A percentile compares a stretch with the other conserved stretches of the same genome.
Evolutionary conservation across 2,329 filamentous ascomycete species (phyloP).

Genomic region (Ophiostoma angusticollis): DNA sequence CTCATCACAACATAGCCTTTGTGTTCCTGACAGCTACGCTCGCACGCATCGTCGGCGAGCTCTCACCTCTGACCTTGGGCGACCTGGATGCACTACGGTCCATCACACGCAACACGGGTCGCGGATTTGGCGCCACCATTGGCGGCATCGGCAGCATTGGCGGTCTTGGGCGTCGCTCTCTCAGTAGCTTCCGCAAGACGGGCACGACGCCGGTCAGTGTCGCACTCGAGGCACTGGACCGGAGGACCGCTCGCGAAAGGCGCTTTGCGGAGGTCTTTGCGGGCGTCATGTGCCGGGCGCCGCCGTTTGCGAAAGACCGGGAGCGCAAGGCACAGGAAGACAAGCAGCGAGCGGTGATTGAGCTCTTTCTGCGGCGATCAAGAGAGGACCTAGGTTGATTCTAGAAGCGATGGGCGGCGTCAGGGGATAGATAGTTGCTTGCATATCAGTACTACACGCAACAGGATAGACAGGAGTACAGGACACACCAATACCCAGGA

Average conservation of each 20-base stretch:
- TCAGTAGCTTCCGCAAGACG: conserved; percentile 23
- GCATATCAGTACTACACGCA: no score
- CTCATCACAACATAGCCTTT: conserved; percentile 78
- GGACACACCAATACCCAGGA: no score
- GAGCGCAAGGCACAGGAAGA: conserved; percentile 50
- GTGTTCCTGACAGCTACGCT: conserved; percentile 77
- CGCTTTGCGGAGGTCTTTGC: conserved; percentile 55
- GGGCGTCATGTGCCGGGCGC: conserved; percentile 43
- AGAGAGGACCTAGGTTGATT: conserved; percentile 10
- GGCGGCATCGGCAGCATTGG: conserved; percentile 10
- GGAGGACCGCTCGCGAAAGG: conserved; percentile 45
- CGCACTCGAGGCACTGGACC: conserved; percentile 29
- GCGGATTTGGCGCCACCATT: conserved; percentile 10
- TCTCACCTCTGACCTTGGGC: conserved; percentile 28
- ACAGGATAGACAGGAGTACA: no score
- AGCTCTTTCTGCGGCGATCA: conserved; percentile 46
- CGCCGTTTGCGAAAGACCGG: conserved; percentile 27
- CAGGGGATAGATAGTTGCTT: neutral
- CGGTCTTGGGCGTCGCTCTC: conserved; percentile 27
- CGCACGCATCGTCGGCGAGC: conserved; percentile 35
- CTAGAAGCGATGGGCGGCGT: neutral
- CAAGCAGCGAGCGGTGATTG: conserved; percentile 52
- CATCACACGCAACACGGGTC: neutral
- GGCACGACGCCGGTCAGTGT: conserved; percentile 2
- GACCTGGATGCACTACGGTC: conserved; percentile 24